Base-by-base conservation (phyloP, 257 asterid genomes). In the Mitragyna speciosa region DNA sequence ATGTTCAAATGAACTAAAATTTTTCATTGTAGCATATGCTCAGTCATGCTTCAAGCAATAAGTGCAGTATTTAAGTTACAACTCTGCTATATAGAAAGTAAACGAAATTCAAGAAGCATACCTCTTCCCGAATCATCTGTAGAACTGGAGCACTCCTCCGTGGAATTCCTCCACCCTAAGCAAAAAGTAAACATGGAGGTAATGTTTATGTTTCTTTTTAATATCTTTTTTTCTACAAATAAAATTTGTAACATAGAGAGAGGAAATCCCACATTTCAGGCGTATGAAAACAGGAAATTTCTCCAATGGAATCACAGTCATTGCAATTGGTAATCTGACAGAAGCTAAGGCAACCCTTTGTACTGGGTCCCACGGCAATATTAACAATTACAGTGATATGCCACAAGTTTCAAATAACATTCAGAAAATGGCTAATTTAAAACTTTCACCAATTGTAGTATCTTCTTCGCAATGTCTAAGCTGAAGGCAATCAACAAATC, bases 101-200 rank as follows among this genome's bases (percentile, higher is more conserved):
- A 73, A 83, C 77, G 72, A 85, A 73, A 83, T 80, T 80, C 58
- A 41, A 48, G 75, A 79, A 54, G 70, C 89, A 51, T 94, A 92
- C 99, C 85, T 96, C 97, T 91, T 96, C 99, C 30, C 96, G 93
- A 52, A 96, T 90, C 79, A 66, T 87, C 83, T 90, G 93, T 73
- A 96, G 88, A 78, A 88, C 70, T 20, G 99, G 99, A 77, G 99
- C 97, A 83, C 89, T 92, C 86, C 99, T 91, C 75, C 98, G 87
- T 12, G 96, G 89, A 85, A 96, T 94, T 68, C 99, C 99, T 82
- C 97, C 99, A 67, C 98, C 99, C 98, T 96, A 80, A 54, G 39
- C 72, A 65, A 81, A 72, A 58, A 86, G 61, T 65, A 80, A 72
- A 84, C 56, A 30, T 47, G 7, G 39, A 36, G 54, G 68, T 26